These are phyloP conservation scores for Eucalyptus sp. DNA, from an alignment of 345 rosid genomes.

Conservation along the genomic window DNA sequence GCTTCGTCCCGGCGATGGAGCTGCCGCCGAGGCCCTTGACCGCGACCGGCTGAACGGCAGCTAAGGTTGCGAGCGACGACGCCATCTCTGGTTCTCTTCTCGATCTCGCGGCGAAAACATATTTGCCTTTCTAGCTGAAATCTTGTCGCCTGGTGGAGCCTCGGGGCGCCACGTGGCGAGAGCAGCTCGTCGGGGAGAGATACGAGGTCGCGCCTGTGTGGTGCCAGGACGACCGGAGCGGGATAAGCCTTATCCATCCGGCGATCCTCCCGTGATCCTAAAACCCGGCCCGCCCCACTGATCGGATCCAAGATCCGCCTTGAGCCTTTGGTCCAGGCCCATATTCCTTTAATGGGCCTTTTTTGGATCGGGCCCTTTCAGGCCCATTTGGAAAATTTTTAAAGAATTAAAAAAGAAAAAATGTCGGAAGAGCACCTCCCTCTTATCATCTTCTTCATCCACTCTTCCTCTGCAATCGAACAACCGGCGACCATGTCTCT, in stretches of 20 bases:
- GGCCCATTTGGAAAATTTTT: neutral
- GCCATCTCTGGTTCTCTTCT: conserved; percentile 36
- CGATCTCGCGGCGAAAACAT: neutral
- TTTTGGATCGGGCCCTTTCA: no score
- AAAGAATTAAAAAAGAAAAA: neutral
- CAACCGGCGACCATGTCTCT: neutral
- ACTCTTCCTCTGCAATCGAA: neutral
- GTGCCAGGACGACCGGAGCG: conserved; percentile 30
- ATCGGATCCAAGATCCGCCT: neutral
- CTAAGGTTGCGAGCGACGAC: conserved; percentile 65
- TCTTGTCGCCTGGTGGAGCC: neutral
- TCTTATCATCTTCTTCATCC: neutral
- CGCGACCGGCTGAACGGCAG: conserved; percentile 56
- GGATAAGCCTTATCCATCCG: conserved; percentile 64
- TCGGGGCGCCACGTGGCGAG: conserved; percentile 56
- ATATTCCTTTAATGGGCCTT: neutral
- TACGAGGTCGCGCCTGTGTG: conserved; percentile 16
- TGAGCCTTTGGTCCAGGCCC: neutral
- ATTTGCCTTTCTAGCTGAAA: conserved; percentile 8
- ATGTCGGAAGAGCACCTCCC: neutral
- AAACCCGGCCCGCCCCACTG: neutral
- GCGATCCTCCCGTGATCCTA: neutral
- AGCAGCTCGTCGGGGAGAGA: conserved; percentile 16
- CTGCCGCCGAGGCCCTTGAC: conserved; percentile 74
- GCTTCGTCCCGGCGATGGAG: conserved; percentile 68